Evolutionary conservation across 129 eudicot genomes (phyloP).

Genomic region (Logfia minima): DNA sequence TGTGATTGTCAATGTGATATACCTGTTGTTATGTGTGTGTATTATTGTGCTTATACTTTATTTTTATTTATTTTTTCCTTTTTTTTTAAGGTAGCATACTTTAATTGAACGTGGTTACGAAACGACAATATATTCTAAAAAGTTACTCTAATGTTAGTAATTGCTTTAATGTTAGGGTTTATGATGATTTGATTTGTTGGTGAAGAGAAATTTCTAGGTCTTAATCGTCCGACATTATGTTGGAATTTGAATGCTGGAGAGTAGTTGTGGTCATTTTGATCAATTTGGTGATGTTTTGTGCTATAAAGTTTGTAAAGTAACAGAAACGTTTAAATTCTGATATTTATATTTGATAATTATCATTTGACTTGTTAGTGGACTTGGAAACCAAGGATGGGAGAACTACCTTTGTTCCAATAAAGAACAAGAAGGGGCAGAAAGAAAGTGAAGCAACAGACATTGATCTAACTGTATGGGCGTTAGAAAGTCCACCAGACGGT

Average conservation of each 20-base stretch:
- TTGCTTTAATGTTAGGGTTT: too few relatives aligned
- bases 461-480: slow-evolving; percentile 38
- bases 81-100: too few relatives aligned
- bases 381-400: slow-evolving; percentile 36
- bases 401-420: slow-evolving; percentile 30
- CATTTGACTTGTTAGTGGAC: slow-evolving; percentile 32
- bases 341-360: slow-evolving; percentile 11
- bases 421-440: slow-evolving; percentile 32
- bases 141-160: too few relatives aligned
- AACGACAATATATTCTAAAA: too few relatives aligned
- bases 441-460: slow-evolving; percentile 33
- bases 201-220: neutral
- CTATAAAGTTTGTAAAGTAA: neutral
- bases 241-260: slow-evolving; percentile 5
- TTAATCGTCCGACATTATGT: neutral
- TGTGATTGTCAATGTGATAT: neutral
- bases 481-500: slow-evolving; percentile 38
- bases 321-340: neutral
- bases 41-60: neutral
- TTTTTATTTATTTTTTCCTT: too few relatives aligned
- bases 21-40: neutral
- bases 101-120: too few relatives aligned
- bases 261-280: neutral
- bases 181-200: neutral
- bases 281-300: neutral